Evolutionary conservation across 306 rosid genomes (phyloP).

Genomic region (Echinosophora koreensis): DNA sequence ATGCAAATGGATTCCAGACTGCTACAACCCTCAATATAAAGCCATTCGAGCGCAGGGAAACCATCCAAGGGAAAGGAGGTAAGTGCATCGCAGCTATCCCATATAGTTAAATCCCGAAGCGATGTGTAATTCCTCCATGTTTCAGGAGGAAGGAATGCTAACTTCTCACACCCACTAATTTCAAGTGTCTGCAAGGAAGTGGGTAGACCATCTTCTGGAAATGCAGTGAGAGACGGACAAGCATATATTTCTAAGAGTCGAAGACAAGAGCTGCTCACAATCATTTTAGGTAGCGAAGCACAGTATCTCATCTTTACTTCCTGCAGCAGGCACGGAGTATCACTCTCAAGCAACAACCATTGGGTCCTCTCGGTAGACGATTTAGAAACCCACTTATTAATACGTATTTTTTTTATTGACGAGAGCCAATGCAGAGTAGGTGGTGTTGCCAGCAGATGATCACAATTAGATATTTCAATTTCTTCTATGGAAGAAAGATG

Average conservation of each 20-base stretch:
- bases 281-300: conserved; percentile 1
- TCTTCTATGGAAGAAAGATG: too few relatives aligned
- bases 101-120: neutral
- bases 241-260: neutral
- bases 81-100: too few relatives aligned
- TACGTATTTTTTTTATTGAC: neutral
- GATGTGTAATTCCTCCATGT: neutral
- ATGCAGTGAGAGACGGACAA: neutral
- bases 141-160: neutral
- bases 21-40: neutral
- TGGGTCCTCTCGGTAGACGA: too few relatives aligned
- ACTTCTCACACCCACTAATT: neutral
- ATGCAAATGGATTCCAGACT: neutral
- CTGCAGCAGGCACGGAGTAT: neutral
- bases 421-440: neutral
- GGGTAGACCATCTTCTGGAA: too few relatives aligned
- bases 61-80: too few relatives aligned
- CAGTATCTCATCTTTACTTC: neutral
- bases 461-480: too few relatives aligned
- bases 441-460: neutral
- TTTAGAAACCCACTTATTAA: too few relatives aligned
- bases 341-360: neutral
- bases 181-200: too few relatives aligned
- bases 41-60: too few relatives aligned
- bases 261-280: neutral